Evolutionary conservation across 225 moss, liverwort and hornwort genomes (phyloP).

Genomic region (Ulota crispa): DNA sequence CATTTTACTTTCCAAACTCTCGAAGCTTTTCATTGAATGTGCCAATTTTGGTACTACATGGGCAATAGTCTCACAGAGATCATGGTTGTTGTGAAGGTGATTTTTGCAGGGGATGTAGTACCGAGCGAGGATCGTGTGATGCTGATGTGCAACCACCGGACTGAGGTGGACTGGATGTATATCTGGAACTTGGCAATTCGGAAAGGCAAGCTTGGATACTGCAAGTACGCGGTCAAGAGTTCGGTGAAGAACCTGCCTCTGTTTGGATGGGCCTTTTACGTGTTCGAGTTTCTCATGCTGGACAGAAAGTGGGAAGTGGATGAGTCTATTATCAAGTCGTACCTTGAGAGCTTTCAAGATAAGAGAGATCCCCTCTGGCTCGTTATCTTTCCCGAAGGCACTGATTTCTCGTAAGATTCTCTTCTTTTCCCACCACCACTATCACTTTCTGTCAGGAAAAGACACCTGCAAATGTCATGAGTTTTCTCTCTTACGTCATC

Average conservation of each 20-base stretch:
- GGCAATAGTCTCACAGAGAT: background rate
- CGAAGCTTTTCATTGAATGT: background rate
- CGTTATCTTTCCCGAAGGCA: slow-evolving; percentile 95
- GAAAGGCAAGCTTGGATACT: slow-evolving; percentile 73
- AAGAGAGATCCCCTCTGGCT: slow-evolving; percentile 82
- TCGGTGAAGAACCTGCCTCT: slow-evolving; percentile 84
- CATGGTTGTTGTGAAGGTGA: slow-evolving; percentile 59
- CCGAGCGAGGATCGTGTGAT: slow-evolving; percentile 82
- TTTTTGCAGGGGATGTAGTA: slow-evolving; percentile 86
- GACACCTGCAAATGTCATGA: no score
- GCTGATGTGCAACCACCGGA: slow-evolving; percentile 97
- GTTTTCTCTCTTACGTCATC: no score
- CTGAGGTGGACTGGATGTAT: slow-evolving; percentile 99
- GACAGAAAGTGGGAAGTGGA: slow-evolving; percentile 90
- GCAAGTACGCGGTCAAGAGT: slow-evolving; percentile 90
- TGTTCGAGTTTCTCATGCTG: slow-evolving; percentile 84
- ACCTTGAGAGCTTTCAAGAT: slow-evolving; percentile 75
- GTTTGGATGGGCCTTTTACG: slow-evolving; percentile 96
- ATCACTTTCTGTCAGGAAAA: background rate
- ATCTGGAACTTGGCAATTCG: slow-evolving; percentile 94
- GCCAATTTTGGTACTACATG: no score
- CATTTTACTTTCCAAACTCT: no score
- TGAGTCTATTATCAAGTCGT: slow-evolving; percentile 62
- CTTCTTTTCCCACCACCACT: background rate
- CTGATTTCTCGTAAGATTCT: slow-evolving; percentile 85